These are phyloP conservation scores for Solanum virginianum DNA, from an alignment of 257 asterid genomes.

Conservation along the genomic window DNA sequence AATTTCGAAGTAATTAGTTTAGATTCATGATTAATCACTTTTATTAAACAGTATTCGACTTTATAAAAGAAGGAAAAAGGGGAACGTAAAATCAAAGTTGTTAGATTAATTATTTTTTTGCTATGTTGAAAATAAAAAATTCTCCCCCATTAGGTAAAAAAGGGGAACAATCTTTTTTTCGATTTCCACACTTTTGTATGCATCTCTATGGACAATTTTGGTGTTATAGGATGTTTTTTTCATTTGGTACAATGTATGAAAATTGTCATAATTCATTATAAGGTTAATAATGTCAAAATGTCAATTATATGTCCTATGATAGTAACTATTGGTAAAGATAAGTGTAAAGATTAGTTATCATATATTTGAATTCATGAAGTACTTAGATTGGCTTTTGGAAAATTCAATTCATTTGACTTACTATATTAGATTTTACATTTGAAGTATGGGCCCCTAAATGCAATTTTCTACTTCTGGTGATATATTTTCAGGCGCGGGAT, in stretches of 20 bases:
- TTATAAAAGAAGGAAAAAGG: slow-evolving; percentile 1
- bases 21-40: not conserved
- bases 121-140: not conserved
- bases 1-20: not conserved
- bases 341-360: not conserved
- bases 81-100: not conserved
- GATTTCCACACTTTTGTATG: not conserved
- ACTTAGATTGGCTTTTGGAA: not conserved
- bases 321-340: not conserved
- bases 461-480: not conserved
- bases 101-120: not conserved
- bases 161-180: not conserved
- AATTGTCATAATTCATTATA: not conserved
- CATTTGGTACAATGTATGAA: not conserved
- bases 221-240: not conserved
- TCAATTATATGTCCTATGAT: not conserved
- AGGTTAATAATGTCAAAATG: not conserved
- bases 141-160: not conserved
- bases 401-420: not conserved
- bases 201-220: not conserved
- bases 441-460: not conserved
- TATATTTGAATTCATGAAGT: not conserved
- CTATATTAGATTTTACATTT: not conserved
- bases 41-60: not conserved
- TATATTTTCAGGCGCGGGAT: not conserved